phyloP scores from a whole-genome alignment of 75 land plant species.

The Pinus taeda region DNA sequence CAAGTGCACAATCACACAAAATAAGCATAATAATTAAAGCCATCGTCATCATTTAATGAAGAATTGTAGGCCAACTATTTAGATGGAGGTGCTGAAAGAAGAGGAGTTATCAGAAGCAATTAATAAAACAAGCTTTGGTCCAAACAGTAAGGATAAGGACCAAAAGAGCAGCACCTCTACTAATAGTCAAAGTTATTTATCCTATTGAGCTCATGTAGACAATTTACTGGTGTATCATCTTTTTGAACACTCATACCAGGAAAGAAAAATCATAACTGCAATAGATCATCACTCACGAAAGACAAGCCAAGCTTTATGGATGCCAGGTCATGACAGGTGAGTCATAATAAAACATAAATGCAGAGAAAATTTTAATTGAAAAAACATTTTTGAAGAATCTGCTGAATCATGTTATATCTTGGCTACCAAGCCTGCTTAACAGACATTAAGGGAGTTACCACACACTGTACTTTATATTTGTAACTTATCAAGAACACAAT shows the following conservation, averaged over 20 bases:
- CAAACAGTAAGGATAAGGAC: too few species aligned
- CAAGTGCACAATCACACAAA: not conserved
- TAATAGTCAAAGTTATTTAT: too few species aligned
- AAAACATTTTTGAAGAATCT: not conserved
- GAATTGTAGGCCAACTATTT: not conserved
- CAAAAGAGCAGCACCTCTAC: too few species aligned
- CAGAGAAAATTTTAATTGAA: too few species aligned
- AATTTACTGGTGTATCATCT: too few species aligned
- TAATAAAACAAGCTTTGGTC: too few species aligned
- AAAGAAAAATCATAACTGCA: too few species aligned
- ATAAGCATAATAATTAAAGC: not conserved
- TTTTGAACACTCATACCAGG: too few species aligned
- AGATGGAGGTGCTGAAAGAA: not conserved
- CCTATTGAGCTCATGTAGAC: too few species aligned
- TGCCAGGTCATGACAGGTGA: not conserved
- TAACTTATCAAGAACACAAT: not conserved
- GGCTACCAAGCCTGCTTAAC: not conserved
- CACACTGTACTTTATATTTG: not conserved
- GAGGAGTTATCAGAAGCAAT: too few species aligned
- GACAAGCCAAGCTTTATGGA: too few species aligned
- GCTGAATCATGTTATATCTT: not conserved
- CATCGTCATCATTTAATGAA: not conserved
- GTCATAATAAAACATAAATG: not conserved
- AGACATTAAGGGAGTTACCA: not conserved
- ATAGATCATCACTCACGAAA: too few species aligned